Conservation (phyloP, 129 eudicot genomes). For the Tagetes erecta region DNA sequence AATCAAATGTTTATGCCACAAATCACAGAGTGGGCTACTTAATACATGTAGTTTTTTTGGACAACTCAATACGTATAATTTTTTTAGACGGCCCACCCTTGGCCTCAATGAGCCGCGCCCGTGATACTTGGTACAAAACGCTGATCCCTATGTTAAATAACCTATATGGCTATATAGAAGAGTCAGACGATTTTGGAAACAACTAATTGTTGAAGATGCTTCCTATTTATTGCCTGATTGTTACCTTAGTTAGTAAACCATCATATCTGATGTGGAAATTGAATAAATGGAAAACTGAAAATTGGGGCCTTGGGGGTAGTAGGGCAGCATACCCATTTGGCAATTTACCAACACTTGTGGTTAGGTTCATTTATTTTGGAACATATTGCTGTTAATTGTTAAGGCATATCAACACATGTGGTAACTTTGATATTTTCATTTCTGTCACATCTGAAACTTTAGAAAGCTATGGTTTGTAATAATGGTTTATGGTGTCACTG, state of each 20-base stretch:
- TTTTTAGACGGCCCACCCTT: too few relatives aligned
- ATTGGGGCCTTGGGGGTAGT: background rate
- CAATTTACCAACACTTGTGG: background rate
- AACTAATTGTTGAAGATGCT: too few relatives aligned
- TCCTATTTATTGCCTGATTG: background rate
- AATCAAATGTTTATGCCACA: too few relatives aligned
- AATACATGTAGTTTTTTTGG: too few relatives aligned
- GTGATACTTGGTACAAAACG: too few relatives aligned
- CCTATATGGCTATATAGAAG: too few relatives aligned
- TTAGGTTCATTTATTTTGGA: background rate
- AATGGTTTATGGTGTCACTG: background rate
- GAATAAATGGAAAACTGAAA: constrained; percentile 8
- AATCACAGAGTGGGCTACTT: too few relatives aligned
- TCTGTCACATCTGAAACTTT: background rate
- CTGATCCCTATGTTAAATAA: too few relatives aligned
- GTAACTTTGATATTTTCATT: too few relatives aligned
- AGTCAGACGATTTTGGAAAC: background rate
- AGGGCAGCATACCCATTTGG: too few relatives aligned
- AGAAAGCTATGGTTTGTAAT: background rate
- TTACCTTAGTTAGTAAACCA: background rate
- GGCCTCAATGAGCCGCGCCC: too few relatives aligned
- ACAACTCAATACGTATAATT: too few relatives aligned
- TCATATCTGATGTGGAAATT: background rate
- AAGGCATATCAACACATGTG: constrained; percentile 3
- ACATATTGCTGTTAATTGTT: background rate